Conservation (phyloP, 2,329 filamentous ascomycete genomes). For the Penicillium sp. region DNA sequence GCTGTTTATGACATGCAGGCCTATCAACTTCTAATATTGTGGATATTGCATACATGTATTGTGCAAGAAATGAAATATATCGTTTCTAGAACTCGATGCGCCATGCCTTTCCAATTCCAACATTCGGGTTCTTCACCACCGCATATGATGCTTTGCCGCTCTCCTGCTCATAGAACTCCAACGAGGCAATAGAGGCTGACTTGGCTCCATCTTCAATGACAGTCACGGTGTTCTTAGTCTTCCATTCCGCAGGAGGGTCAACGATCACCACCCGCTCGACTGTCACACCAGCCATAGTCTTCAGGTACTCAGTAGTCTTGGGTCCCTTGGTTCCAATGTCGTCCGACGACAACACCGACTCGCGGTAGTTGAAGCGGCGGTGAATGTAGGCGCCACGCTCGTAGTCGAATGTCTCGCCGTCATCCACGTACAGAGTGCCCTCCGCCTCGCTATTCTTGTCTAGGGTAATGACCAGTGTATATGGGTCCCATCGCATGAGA, state of each 20-base stretch:
- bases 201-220: conserved; percentile 49
- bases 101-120: conserved; percentile 64
- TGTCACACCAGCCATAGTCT: conserved; percentile 71
- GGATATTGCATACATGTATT: conserved; percentile 11
- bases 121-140: conserved; percentile 61
- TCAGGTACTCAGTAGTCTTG: conserved; percentile 70
- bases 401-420: conserved; percentile 89
- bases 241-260: conserved; percentile 73
- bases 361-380: conserved; percentile 68
- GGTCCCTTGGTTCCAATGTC: conserved; percentile 62
- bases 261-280: conserved; percentile 85
- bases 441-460: conserved; percentile 67
- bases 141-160: conserved; percentile 60
- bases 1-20: neutral
- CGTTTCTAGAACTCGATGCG: conserved; percentile 53
- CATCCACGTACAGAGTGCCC: conserved; percentile 85
- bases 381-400: conserved; percentile 84
- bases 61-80: neutral
- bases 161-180: conserved; percentile 55
- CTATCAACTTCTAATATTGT: neutral
- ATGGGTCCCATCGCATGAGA: conserved; percentile 91
- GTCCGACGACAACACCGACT: conserved; percentile 63
- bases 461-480: conserved; percentile 80
- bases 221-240: conserved; percentile 57
- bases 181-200: conserved; percentile 49